Conservation (phyloP, 768 basidiomycete genomes). For the Agrocybe pediades region DNA sequence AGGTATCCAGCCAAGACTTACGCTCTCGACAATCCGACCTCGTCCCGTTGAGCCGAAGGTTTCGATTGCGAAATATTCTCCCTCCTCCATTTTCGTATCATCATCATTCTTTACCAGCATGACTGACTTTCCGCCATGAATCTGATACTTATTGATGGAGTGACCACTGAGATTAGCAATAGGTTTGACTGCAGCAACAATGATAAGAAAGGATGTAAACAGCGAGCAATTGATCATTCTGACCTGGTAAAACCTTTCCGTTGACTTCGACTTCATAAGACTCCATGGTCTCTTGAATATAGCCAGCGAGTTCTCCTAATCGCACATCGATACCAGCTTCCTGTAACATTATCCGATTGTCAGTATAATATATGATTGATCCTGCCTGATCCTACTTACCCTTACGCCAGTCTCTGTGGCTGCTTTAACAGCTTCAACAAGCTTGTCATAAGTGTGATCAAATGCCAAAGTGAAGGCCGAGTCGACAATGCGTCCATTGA, state of each 20-base stretch:
- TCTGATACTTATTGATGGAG: conserved; percentile 86
- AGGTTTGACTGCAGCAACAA: conserved; percentile 73
- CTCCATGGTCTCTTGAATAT: conserved; percentile 98
- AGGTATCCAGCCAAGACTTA: conserved; percentile 29
- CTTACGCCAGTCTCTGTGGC: conserved; percentile 92
- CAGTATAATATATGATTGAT: not conserved
- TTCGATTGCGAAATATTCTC: conserved; percentile 98
- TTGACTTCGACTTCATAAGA: conserved; percentile 96
- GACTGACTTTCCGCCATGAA: conserved; percentile 94
- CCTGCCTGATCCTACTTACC: conserved; percentile 37
- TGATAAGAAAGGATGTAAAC: conserved; percentile 10
- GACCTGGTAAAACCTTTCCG: conserved; percentile 81
- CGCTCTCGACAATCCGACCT: conserved; percentile 83
- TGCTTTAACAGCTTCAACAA: conserved; percentile 90
- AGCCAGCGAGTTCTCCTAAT: conserved; percentile 87
- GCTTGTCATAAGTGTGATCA: conserved; percentile 86
- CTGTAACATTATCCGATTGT: conserved; percentile 35
- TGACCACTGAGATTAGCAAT: conserved; percentile 96
- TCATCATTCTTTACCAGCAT: conserved; percentile 88
- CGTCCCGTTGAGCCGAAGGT: conserved; percentile 98
- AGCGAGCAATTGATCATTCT: too few species aligned
- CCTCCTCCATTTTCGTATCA: conserved; percentile 98
- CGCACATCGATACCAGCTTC: conserved; percentile 97
- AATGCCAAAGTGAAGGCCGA: conserved; percentile 94
- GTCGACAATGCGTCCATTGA: conserved; percentile 92